Evolutionary conservation across 495 filamentous ascomycete species (phyloP).

Genomic region (Xylaria scruposa): DNA sequence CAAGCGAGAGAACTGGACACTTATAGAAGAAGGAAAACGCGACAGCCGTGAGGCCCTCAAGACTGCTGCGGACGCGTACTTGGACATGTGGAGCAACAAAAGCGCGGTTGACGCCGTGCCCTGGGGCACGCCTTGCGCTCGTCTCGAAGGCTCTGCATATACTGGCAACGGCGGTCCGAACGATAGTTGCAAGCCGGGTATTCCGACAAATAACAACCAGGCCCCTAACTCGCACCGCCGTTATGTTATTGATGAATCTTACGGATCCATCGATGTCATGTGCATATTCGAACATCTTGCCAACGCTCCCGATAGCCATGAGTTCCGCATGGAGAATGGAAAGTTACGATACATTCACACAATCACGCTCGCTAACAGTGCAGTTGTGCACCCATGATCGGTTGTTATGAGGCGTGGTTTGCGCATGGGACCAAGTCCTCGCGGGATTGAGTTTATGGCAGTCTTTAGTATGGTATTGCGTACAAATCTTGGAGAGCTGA

Average conservation of each 20-base stretch:
- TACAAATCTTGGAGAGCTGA: too few relatives aligned
- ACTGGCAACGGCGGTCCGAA: slow-evolving; percentile 44
- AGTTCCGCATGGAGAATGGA: slow-evolving; percentile 51
- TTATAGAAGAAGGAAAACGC: slow-evolving; percentile 41
- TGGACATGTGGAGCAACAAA: slow-evolving; percentile 49
- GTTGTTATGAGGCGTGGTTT: not conserved
- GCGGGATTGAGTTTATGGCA: not conserved
- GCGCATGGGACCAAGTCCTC: not conserved
- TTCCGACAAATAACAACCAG: slow-evolving; percentile 48
- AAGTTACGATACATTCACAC: slow-evolving; percentile 53
- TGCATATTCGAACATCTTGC: slow-evolving; percentile 52
- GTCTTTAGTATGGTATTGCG: not conserved
- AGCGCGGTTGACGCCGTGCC: slow-evolving; percentile 44
- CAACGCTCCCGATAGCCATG: slow-evolving; percentile 49
- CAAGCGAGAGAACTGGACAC: slow-evolving; percentile 45
- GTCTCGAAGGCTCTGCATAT: slow-evolving; percentile 49
- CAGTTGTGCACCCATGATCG: slow-evolving; percentile 30
- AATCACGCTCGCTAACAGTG: slow-evolving; percentile 56
- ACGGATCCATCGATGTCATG: slow-evolving; percentile 47
- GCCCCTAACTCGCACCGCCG: slow-evolving; percentile 47
- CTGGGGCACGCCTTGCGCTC: slow-evolving; percentile 49
- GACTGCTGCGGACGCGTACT: slow-evolving; percentile 49
- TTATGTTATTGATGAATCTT: slow-evolving; percentile 49
- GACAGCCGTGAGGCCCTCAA: slow-evolving; percentile 40
- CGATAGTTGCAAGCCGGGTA: slow-evolving; percentile 49